Base-by-base conservation (phyloP, 208 protist genomes). In the Wallacemonas sp. region DNA sequence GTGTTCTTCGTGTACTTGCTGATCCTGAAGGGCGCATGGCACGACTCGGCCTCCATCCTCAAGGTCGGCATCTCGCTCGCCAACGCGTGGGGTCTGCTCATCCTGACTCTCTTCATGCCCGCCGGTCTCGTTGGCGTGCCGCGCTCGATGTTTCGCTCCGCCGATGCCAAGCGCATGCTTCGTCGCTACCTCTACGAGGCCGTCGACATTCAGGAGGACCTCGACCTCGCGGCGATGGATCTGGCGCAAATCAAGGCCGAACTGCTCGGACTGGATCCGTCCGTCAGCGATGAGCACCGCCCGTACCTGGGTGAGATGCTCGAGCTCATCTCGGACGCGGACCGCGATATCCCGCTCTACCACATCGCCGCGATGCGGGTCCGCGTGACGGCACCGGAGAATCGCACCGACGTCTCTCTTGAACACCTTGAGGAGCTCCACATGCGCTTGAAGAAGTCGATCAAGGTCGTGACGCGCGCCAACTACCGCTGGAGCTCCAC, bases 41-140 rank as follows among this genome's bases (percentile, higher is more conserved):
- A 61, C 33, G 87, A 83, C 8, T 30, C 81, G 30, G 39, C 69
- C 8, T 76, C 56, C 39, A 83, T 94, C 17, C 33, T 83, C 34
- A 93, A 91, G 61, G 68, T 97, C 26, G 84, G 68, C 56, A 88
- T 94, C 56, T 92, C 88, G 36, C 64, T 92, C n/a, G 86, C 87
- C 29, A 97, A 97, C 73, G 81, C 92, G 29, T 96, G 89, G 85
- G 92, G 92, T 72, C 80, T 97, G 52, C 68, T 97, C 19, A 81
- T 96, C 29, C 61, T 96, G 46, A 85, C 85, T 1, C 49, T 97
- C 16, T 96, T 97, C 54, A 90, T 97, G 81, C 89, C 88, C 1
- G 75, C 83, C 34, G 92, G 92, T 2, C 65, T 96, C n/a, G 86
- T 95, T 11, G 87, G 85, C 0, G 77, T 97, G 39, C 92, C 92